phyloP scores from a whole-genome alignment of 2,329 filamentous ascomycete species.

The Beauveria medogensis region DNA sequence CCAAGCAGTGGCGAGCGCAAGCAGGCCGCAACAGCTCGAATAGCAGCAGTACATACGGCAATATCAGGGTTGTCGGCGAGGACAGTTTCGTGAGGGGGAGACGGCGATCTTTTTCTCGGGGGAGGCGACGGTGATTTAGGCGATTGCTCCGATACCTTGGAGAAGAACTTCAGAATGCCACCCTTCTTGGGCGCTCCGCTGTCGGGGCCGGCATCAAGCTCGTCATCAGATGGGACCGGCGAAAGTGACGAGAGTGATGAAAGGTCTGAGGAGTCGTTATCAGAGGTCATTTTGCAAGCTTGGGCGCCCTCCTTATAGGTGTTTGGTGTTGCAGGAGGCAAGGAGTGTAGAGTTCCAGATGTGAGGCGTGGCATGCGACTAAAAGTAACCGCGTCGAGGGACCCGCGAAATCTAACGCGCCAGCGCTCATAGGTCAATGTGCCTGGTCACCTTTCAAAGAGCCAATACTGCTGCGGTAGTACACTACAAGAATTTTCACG shows the following conservation, averaged over 20 bases:
- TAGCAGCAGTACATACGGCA: conserved; percentile 57
- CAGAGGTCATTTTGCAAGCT: conserved; percentile 43
- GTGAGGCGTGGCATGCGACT: conserved; percentile 13
- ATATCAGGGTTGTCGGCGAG: conserved; percentile 88
- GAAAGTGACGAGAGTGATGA: conserved; percentile 48
- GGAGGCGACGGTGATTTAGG: conserved; percentile 56
- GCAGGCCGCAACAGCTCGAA: not conserved
- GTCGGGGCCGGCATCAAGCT: conserved; percentile 39
- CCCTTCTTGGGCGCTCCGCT: conserved; percentile 36
- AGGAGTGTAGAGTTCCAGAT: conserved; percentile 13
- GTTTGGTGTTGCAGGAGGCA: conserved; percentile 25
- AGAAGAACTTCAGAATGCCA: conserved; percentile 62
- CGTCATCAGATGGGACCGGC: conserved; percentile 35
- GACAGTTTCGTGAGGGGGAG: conserved; percentile 82
- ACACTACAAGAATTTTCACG: conserved; percentile 3
- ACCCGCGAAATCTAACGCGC: conserved; percentile 22
- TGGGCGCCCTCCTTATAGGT: conserved; percentile 22
- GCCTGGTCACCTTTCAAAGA: not conserved
- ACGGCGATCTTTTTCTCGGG: conserved; percentile 71
- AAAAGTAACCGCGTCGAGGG: conserved; percentile 13
- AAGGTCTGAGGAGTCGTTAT: conserved; percentile 56
- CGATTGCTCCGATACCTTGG: conserved; percentile 44
- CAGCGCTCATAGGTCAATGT: conserved; percentile 9
- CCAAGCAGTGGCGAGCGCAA: not conserved
- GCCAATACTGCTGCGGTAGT: conserved; percentile 2